Evolutionary conservation across 2,329 filamentous ascomycete species (phyloP), one percentile per base, ranked within the genome.

Genomic region (Fulvia fulva): DNA sequence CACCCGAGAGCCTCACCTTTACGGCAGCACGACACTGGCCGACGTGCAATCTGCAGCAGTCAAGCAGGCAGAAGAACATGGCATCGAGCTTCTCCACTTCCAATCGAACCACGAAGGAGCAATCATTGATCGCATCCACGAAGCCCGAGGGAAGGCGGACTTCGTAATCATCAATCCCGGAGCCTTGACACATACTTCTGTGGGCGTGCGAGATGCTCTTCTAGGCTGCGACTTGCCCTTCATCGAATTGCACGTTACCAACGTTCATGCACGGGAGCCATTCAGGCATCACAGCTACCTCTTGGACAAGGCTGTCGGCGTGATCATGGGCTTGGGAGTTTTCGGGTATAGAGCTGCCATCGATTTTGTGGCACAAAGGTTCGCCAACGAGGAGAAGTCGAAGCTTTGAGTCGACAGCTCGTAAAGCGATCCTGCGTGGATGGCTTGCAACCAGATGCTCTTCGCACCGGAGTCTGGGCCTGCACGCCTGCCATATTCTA

Each of bases 51-150:
- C 72, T 1, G 65, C 75, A 9, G 81, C 82, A 23, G 68, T 76
- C 51, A 60, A 74, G 0, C 83, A 86, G 60, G 83, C 83, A 30
- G 50, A 73, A 0, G 63, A 70, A 0, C 78, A 85, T 1, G 77
- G 77, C 47, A 73, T 81, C 46, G 73, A 74, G 6, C 73, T 92
- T 22, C 73, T 81, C 9, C 73, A 80, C 41, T 89, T 89, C 73
- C 89, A 92, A 74, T 89, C 87, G 14, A 93, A 92, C 75, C 85
- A 89, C 70, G 89, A 93, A 73, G 89, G 89, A 55, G 84, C 83
- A 28, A 83, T 91, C 60, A 78, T 91, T 59, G 87, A 91, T 75
- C 82, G 86, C 60, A 87, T 93, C 63, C 89, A 92, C 55, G 80
- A 79, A 19, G 87, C 87, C 0, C 80, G 85, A 1, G 76, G 73